phyloP scores from a whole-genome alignment of 2,329 filamentous ascomycete genomes.

The Sporothrix brasiliensis region DNA sequence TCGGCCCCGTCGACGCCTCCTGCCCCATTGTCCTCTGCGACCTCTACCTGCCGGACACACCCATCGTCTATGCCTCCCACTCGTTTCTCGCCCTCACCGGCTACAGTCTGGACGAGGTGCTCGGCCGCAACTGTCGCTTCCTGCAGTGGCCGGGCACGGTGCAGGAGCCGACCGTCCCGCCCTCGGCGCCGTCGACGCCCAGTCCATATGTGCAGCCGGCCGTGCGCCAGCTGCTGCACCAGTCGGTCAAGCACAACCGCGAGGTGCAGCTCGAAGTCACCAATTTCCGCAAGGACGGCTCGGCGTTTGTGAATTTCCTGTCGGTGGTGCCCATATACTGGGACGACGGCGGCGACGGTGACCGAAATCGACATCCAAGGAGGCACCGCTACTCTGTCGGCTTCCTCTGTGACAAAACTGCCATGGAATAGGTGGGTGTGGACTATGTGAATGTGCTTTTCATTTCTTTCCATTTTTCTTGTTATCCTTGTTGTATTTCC shows the following conservation, averaged over 20 bases:
- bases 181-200: background rate
- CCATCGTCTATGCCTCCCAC: constrained; percentile 83
- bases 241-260: constrained; percentile 49
- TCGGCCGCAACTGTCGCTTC: constrained; percentile 83
- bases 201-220: background rate
- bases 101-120: constrained; percentile 71
- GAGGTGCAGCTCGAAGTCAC: constrained; percentile 61
- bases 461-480: background rate
- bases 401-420: constrained; percentile 65
- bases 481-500: background rate
- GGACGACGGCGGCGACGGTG: constrained; percentile 55
- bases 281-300: constrained; percentile 81
- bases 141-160: constrained; percentile 65
- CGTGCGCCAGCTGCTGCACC: constrained; percentile 57
- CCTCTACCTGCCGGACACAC: constrained; percentile 69
- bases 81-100: constrained; percentile 78
- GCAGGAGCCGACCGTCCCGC: background rate
- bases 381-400: constrained; percentile 73
- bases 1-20: constrained; percentile 81
- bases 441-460: no score
- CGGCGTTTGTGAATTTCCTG: constrained; percentile 77
- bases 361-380: background rate
- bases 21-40: constrained; percentile 85
- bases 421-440: constrained; percentile 9
- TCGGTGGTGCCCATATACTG: constrained; percentile 81